Evolutionary conservation across 805 yeast species (phyloP).

Genomic region (Candida coquimbonensis): DNA sequence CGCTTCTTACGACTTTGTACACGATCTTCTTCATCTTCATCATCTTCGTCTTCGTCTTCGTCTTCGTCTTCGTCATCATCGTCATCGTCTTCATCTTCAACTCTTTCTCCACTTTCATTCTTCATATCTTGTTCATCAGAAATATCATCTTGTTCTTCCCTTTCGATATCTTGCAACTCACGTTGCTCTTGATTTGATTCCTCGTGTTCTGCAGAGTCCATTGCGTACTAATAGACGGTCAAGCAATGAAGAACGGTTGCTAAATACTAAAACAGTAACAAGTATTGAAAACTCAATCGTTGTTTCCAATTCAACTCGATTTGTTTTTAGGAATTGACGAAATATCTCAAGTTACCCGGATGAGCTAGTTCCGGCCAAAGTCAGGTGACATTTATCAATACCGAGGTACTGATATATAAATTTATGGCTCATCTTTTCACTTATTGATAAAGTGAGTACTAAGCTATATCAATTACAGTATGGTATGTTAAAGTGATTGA

Average conservation of each 20-base stretch:
- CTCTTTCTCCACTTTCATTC: conserved; percentile 6
- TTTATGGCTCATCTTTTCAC: too few relatives aligned
- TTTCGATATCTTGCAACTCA: conserved; percentile 17
- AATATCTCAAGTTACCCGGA: neutral
- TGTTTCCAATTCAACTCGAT: neutral
- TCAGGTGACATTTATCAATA: neutral
- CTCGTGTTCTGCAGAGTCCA: conserved; percentile 20
- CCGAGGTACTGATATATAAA: too few relatives aligned
- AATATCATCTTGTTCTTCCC: conserved; percentile 20
- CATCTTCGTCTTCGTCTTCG: conserved; percentile 38
- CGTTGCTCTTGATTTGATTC: conserved; percentile 18
- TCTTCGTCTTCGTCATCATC: conserved; percentile 31
- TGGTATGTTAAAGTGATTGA: neutral
- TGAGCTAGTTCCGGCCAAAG: neutral
- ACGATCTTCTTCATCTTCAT: conserved; percentile 43
- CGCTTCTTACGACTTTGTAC: conserved; percentile 38
- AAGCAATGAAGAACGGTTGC: neutral
- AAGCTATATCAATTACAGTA: neutral
- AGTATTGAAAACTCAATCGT: neutral
- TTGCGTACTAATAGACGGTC: conserved; percentile 1
- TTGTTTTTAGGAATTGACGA: neutral
- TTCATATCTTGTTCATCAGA: conserved; percentile 11
- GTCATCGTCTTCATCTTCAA: conserved; percentile 18
- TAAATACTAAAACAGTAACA: neutral
- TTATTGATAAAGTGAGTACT: neutral